Base-by-base conservation (phyloP, 148 eudicot species). In the Fagopyrum tataricum region DNA sequence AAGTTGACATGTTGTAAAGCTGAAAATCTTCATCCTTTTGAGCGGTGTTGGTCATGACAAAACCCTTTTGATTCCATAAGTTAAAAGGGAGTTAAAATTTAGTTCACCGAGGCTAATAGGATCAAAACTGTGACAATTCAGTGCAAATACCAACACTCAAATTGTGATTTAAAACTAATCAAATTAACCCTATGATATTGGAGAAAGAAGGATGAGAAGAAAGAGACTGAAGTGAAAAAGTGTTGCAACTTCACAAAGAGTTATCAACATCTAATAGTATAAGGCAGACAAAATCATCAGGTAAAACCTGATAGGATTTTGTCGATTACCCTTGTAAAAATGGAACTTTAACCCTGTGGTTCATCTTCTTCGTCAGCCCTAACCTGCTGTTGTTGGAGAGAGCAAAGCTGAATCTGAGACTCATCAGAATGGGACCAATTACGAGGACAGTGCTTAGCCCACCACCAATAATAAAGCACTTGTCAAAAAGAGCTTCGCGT, bases 401-500 rank as follows among this genome's bases (percentile, higher is more conserved):
- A 14, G 42, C 69, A 64, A 64, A 64, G 69, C 69, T 64, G 69
- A 31, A 39, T 64, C 69, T 61, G 40, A 61, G 67, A 61, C 67
- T 61, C 37, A 18, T 48, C 59, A 58, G 42, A 62, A 4, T 62
- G 43, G 67, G 67, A 62, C 67, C 67, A 62, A 31, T 62, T 31
- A 12, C 24, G 15, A 15, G 31, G 31, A 64, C 44, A 14, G 5
- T 13, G 7, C 44, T 14, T 6, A 5, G 20, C n/a, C 69, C 69
- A 64, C 69, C 69, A 64, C 20, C 42, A 64, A 13, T 10, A 3
- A 26, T 10, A 9, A 24, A 61, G 41, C 40, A 61, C 41, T 10
- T 56, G 14, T 21, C 31, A 23, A 24, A 61, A 64, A 64, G 44
- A 31, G 69, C 43, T 39, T 1, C 9, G 69, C 69, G 43, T 61